These are phyloP conservation scores for Hamamelis virginiana DNA, from an alignment of 164 flowering plant genomes.

Conservation along the genomic window DNA sequence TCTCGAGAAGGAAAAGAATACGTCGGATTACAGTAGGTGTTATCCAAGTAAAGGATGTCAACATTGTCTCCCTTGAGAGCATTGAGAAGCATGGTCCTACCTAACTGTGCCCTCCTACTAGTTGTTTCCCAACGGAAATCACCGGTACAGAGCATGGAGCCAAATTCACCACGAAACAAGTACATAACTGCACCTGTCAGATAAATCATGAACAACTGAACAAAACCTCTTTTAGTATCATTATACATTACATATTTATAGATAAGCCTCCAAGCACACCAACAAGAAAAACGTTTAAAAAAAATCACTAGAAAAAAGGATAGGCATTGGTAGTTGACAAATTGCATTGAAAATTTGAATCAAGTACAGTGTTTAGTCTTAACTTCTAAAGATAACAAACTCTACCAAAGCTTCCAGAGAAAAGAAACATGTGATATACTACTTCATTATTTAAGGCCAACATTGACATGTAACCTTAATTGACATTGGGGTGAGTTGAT, in stretches of 20 bases:
- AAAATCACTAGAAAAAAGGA: too few species aligned
- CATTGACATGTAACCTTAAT: too few species aligned
- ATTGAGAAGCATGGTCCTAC: slow-evolving; percentile 46
- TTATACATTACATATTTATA: not conserved
- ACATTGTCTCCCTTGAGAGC: slow-evolving; percentile 53
- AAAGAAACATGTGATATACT: too few species aligned
- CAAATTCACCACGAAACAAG: slow-evolving; percentile 75
- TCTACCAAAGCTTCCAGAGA: too few species aligned
- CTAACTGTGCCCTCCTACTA: slow-evolving; percentile 37
- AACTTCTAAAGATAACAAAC: too few species aligned
- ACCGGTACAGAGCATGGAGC: slow-evolving; percentile 70
- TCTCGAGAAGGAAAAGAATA: slow-evolving; percentile 74
- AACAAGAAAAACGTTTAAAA: not conserved
- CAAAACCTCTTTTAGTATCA: not conserved
- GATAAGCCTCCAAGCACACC: not conserved
- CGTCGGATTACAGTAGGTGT: slow-evolving; percentile 80
- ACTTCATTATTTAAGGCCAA: too few species aligned
- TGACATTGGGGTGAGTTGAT: too few species aligned
- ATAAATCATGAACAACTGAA: not conserved
- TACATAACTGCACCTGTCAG: slow-evolving; percentile 55
- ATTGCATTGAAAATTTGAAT: too few species aligned
- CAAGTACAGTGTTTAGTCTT: too few species aligned
- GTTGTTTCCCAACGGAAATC: slow-evolving; percentile 69
- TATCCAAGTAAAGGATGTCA: slow-evolving; percentile 70
- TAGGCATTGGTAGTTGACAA: too few species aligned